Evolutionary conservation across 1,284 basidiomycete species (phyloP).

Genomic region (Cerioporus squamosus): DNA sequence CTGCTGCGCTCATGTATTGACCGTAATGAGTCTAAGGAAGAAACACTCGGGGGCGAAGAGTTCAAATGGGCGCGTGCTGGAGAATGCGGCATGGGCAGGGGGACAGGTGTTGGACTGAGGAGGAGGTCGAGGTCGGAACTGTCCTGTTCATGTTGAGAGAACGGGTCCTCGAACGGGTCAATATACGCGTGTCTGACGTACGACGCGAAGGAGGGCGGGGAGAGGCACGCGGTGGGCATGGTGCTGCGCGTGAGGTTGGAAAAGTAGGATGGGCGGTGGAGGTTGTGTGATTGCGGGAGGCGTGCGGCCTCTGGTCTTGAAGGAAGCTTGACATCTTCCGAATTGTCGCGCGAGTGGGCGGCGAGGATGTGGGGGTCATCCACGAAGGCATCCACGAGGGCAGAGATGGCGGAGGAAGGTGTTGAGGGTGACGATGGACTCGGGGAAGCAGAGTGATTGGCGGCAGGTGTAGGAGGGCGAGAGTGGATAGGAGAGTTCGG

Average conservation of each 20-base stretch:
- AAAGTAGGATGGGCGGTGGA: constrained; percentile 53
- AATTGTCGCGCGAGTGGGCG: constrained; percentile 22
- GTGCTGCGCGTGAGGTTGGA: constrained; percentile 65
- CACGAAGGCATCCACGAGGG: constrained; percentile 44
- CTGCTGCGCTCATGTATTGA: constrained; percentile 51
- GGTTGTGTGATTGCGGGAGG: constrained; percentile 44
- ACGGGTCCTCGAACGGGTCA: constrained; percentile 38
- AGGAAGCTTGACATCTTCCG: constrained; percentile 31
- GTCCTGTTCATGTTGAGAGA: constrained; percentile 21
- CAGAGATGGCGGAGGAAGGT: constrained; percentile 33
- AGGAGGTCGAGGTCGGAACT: constrained; percentile 33
- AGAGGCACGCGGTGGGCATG: constrained; percentile 65
- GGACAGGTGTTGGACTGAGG: constrained; percentile 34
- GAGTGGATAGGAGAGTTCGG: constrained; percentile 29
- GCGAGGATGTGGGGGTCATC: constrained; percentile 40
- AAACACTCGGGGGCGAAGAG: constrained; percentile 35
- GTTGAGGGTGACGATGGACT: constrained; percentile 26
- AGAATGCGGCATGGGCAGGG: constrained; percentile 33
- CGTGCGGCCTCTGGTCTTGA: constrained; percentile 50
- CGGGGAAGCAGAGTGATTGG: constrained; percentile 26
- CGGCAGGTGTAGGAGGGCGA: constrained; percentile 29
- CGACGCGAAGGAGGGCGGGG: constrained; percentile 29
- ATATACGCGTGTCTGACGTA: constrained; percentile 26
- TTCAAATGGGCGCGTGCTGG: constrained; percentile 32
- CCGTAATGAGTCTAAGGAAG: constrained; percentile 69